These are phyloP conservation scores for Cryptococcus amylolentus DNA, from an alignment of 1,284 basidiomycete species.

Conservation along the genomic window DNA sequence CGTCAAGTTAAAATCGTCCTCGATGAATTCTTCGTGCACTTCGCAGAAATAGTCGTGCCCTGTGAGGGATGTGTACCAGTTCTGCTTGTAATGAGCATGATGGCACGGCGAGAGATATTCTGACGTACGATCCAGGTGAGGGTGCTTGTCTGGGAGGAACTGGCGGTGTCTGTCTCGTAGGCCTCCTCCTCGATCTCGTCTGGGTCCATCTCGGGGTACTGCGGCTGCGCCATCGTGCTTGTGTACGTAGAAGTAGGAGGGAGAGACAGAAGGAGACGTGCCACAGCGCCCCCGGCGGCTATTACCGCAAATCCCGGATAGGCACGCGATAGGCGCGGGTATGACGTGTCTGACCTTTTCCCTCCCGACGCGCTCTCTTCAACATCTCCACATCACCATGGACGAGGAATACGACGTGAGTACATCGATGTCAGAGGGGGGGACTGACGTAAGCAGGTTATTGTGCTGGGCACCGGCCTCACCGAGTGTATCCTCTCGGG, in stretches of 20 bases:
- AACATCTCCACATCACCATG: conserved; percentile 23
- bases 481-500: conserved; percentile 98
- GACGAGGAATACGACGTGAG: conserved; percentile 52
- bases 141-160: conserved; percentile 48
- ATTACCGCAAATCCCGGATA: no score
- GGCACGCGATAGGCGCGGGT: no score
- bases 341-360: not conserved
- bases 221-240: conserved; percentile 7
- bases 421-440: not conserved
- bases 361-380: not conserved
- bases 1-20: conserved; percentile 99
- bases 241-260: no score
- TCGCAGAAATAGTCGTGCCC: conserved; percentile 99
- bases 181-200: conserved; percentile 40
- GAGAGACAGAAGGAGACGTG: no score
- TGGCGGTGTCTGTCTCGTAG: conserved; percentile 42
- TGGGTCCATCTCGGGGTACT: conserved; percentile 27
- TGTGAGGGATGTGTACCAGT: conserved; percentile 97
- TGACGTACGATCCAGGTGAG: conserved; percentile 51
- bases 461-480: conserved; percentile 92
- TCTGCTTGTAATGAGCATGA: conserved; percentile 21
- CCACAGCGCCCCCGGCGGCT: no score
- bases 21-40: conserved; percentile 97
- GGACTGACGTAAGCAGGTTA: conserved; percentile 58
- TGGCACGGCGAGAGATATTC: not conserved